Base-by-base conservation (phyloP, 2,329 filamentous ascomycete genomes). In the Ceratocystis cacaofunesta region DNA sequence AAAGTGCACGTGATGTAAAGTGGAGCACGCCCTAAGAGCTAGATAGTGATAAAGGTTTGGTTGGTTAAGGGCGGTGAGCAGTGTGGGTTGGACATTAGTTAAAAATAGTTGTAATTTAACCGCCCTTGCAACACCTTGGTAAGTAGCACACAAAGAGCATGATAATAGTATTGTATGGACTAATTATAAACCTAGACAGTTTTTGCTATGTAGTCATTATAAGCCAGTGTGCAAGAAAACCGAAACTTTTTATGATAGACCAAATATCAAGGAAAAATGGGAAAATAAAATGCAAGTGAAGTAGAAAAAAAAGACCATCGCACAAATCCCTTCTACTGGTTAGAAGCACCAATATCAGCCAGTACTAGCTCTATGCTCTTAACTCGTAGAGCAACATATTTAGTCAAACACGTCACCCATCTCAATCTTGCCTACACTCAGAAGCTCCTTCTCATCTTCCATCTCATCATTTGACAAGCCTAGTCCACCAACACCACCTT, bases 371-470 rank as follows among this genome's bases (percentile, higher is more conserved):
- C 44, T n/a, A 62, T 46, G 22, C 17, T 28, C 6, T 44, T 61
- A 8, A 41, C 3, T 5, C 28, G 3, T n/a, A 32, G 28, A 36
- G 30, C 43, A 60, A 17, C 4, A n/a, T 3, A 36, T 32, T 28
- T 67, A 68, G 32, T 69, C 67, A 67, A 69, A 69, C 48, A 68
- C 66, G n/a, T 65, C 67, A 44, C 66, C 66, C 60, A 67, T 61
- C 73, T 97, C 92, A 62, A 96, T 85, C 76, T 88, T 92, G 5
- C 94, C 94, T 62, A 99, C 88, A 73, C 89, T 94, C 92, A 91
- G 95, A 68, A 99, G 86, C 78, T 99, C 94, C 75, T 85, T 87
- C 78, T 96, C 90, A 76, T 99, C 94, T 72, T 99, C 94, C 41
- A 85, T 78, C 77, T 99, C 94, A 74, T 99, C 94, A 72, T 89